These are phyloP conservation scores for Plenodomus biglobosus DNA, from an alignment of 2,329 filamentous ascomycete species.

Conservation along the genomic window DNA sequence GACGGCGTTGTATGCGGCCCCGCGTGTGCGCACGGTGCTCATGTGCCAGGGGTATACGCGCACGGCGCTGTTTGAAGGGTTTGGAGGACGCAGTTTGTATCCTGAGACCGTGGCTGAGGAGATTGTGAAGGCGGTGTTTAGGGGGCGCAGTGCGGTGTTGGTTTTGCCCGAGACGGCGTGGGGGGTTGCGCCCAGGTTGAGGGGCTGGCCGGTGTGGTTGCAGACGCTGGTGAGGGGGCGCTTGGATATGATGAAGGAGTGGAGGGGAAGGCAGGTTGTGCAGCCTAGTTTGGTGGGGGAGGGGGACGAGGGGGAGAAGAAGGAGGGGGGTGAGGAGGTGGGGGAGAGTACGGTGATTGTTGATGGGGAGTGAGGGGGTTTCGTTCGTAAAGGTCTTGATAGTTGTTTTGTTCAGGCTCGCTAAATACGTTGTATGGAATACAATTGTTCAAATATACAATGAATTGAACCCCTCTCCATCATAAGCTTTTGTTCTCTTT, in stretches of 20 bases:
- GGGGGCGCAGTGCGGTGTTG: slow-evolving; percentile 60
- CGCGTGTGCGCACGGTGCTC: slow-evolving; percentile 65
- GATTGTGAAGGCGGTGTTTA: slow-evolving; percentile 62
- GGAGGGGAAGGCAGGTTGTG: slow-evolving; percentile 43
- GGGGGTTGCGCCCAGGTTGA: slow-evolving; percentile 41
- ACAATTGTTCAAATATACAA: too few species aligned
- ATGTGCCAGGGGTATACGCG: slow-evolving; percentile 66
- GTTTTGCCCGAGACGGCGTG: slow-evolving; percentile 53
- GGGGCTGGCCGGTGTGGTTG: slow-evolving; percentile 65
- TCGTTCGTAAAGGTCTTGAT: too few species aligned
- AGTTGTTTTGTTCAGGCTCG: too few species aligned
- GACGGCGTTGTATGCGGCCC: slow-evolving; percentile 61
- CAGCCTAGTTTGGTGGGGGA: slow-evolving; percentile 35
- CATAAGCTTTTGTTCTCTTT: too few species aligned
- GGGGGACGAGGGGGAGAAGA: slow-evolving; percentile 8
- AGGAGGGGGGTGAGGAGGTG: slow-evolving; percentile 20
- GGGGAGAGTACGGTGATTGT: slow-evolving; percentile 35
- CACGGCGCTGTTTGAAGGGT: slow-evolving; percentile 62
- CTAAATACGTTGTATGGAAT: too few species aligned
- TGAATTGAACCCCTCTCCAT: too few species aligned
- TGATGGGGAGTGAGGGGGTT: slow-evolving; percentile 10
- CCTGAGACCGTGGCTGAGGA: slow-evolving; percentile 66
- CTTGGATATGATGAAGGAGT: slow-evolving; percentile 39
- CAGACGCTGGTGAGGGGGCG: slow-evolving; percentile 55
- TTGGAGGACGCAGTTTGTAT: slow-evolving; percentile 56